Conservation (phyloP, 2,329 filamentous ascomycete genomes). For the Aspergillus sp. region DNA sequence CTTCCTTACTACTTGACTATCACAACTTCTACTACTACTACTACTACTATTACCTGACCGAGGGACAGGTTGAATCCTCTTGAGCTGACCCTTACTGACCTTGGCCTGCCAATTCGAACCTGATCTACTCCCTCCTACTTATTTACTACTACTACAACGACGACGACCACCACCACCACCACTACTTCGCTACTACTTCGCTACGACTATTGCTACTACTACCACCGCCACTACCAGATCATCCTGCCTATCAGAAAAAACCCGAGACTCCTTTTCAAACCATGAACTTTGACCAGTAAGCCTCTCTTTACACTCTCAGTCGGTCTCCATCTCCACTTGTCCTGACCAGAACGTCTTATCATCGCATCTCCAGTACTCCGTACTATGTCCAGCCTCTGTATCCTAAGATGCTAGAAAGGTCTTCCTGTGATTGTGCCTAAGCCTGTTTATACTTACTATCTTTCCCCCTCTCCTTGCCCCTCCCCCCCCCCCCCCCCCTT, state of each 20-base stretch:
- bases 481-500: not conserved
- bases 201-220: not conserved
- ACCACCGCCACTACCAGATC: not conserved
- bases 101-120: not conserved
- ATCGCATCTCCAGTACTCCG: slow-evolving; percentile 23
- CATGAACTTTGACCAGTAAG: slow-evolving; percentile 29
- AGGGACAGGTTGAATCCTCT: not conserved
- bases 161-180: too few relatives aligned
- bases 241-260: slow-evolving; percentile 10
- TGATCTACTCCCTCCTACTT: not conserved
- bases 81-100: not conserved
- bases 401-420: slow-evolving; percentile 22
- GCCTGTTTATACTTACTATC: slow-evolving; percentile 27
- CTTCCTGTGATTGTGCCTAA: slow-evolving; percentile 28
- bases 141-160: not conserved
- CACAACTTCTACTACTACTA: not conserved
- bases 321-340: slow-evolving; percentile 19
- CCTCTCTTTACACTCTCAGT: slow-evolving; percentile 18
- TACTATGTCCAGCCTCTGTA: slow-evolving; percentile 27
- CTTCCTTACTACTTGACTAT: slow-evolving; percentile 1
- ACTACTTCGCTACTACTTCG: not conserved
- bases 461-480: slow-evolving; percentile 4
- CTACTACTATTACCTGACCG: not conserved
- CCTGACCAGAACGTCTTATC: slow-evolving; percentile 24
- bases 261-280: slow-evolving; percentile 8